phyloP scores from a whole-genome alignment of 1,284 basidiomycete genomes.

The Cutaneotrichosporon cyanovorans region DNA sequence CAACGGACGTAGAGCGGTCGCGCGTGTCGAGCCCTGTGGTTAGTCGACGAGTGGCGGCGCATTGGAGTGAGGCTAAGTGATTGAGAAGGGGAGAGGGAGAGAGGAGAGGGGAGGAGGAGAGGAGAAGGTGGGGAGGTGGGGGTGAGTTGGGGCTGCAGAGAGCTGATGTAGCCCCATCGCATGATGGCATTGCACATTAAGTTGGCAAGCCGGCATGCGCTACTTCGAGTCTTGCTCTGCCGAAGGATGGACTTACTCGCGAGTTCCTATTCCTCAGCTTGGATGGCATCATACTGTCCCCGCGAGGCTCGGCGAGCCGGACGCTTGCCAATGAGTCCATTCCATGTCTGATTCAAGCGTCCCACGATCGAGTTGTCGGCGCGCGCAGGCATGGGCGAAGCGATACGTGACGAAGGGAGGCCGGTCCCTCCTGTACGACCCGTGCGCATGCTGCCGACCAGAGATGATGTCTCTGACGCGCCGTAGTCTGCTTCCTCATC shows the following conservation, averaged over 20 bases:
- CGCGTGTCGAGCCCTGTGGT: constrained; percentile 5
- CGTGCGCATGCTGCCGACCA: constrained; percentile 41
- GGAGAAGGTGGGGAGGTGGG: no score
- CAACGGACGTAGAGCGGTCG: background rate
- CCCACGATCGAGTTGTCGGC: constrained; percentile 32
- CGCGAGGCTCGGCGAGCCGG: constrained; percentile 23
- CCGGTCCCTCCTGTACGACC: constrained; percentile 19
- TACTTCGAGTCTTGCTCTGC: background rate
- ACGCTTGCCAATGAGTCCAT: constrained; percentile 51
- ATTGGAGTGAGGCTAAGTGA: no score
- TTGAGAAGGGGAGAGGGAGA: no score
- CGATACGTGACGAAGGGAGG: constrained; percentile 29
- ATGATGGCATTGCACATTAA: no score
- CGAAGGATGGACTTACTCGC: constrained; percentile 46
- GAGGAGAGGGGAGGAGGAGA: no score
- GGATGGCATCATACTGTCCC: constrained; percentile 54
- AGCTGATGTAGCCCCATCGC: no score
- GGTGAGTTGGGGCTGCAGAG: no score
- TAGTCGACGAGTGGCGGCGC: no score
- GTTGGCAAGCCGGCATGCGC: no score
- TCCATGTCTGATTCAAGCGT: constrained; percentile 49
- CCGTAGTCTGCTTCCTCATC: constrained; percentile 33
- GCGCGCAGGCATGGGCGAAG: constrained; percentile 23
- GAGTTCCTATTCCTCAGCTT: constrained; percentile 60
- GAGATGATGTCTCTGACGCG: constrained; percentile 58